Conservation (phyloP, 192 early-diverging fungal species). For the Tieghemiomyces parasiticus region DNA sequence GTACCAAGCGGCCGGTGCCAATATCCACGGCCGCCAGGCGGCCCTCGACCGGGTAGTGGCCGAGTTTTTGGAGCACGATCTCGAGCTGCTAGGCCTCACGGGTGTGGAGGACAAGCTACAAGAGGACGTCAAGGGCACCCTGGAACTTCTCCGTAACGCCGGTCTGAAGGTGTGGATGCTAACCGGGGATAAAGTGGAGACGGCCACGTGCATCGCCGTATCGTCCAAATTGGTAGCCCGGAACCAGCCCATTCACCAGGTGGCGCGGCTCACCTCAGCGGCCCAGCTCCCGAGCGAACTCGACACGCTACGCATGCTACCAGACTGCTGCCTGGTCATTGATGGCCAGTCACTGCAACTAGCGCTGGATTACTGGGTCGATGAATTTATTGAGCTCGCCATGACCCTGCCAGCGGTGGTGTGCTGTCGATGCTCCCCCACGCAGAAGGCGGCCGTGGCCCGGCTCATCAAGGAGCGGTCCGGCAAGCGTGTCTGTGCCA, state of each 20-base stretch:
- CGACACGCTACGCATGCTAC: slow-evolving; percentile 46
- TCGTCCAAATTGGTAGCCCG: slow-evolving; percentile 80
- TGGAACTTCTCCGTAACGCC: slow-evolving; percentile 81
- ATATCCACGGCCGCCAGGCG: slow-evolving; percentile 50
- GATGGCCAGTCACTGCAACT: slow-evolving; percentile 83
- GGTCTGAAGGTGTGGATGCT: slow-evolving; percentile 95
- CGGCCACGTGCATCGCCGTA: slow-evolving; percentile 87
- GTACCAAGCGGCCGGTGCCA: slow-evolving; percentile 56
- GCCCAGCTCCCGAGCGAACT: slow-evolving; percentile 42
- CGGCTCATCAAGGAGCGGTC: slow-evolving; percentile 58
- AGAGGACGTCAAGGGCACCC: slow-evolving; percentile 75
- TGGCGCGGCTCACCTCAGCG: slow-evolving; percentile 44
- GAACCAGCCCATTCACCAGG: slow-evolving; percentile 71
- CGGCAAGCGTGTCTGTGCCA: slow-evolving; percentile 63
- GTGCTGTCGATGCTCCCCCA: slow-evolving; percentile 90
- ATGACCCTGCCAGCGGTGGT: slow-evolving; percentile 71
- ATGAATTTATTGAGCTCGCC: slow-evolving; percentile 69
- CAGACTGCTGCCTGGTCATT: slow-evolving; percentile 73
- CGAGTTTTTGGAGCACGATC: slow-evolving; percentile 57
- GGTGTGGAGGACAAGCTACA: slow-evolving; percentile 96
- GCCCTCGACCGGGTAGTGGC: slow-evolving; percentile 50
- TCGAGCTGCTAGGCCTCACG: slow-evolving; percentile 83
- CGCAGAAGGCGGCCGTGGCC: slow-evolving; percentile 91
- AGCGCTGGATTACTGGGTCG: slow-evolving; percentile 51
- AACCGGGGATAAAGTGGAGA: slow-evolving; percentile 96